Evolutionary conservation across 2,329 filamentous ascomycete species (phyloP).

Genomic region (Pleoardoris graminearum): DNA sequence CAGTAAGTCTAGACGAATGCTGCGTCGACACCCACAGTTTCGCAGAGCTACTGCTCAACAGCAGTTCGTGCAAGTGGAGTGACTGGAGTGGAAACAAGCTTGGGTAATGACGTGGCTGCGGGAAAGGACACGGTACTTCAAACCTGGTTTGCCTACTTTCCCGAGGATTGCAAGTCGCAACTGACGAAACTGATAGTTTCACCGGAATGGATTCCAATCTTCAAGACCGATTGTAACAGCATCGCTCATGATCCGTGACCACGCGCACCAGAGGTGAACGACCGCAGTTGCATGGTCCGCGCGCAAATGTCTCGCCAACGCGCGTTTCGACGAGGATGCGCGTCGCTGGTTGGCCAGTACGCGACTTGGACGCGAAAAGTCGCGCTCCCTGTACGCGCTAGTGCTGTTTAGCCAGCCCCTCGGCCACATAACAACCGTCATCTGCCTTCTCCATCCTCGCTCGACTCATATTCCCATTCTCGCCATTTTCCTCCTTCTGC

Average conservation of each 20-base stretch:
- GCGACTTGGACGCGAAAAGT: constrained; percentile 26
- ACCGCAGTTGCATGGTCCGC: too few species aligned
- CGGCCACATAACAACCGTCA: constrained; percentile 29
- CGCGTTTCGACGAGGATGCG: not conserved
- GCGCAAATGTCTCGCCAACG: constrained; percentile 11
- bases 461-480: constrained; percentile 18
- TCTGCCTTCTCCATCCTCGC: constrained; percentile 16
- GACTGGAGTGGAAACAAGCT: too few species aligned
- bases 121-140: not conserved
- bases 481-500: constrained; percentile 19
- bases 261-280: constrained; percentile 6
- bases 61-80: too few species aligned
- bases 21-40: too few species aligned
- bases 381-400: constrained; percentile 28
- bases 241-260: too few species aligned
- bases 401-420: constrained; percentile 33
- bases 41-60: too few species aligned
- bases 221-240: too few species aligned
- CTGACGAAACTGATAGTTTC: too few species aligned
- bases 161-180: too few species aligned
- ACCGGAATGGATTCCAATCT: too few species aligned
- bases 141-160: too few species aligned
- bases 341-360: constrained; percentile 31
- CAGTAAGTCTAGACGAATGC: too few species aligned
- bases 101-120: not conserved